Evolutionary conservation across 1,139 yeast species (phyloP), one percentile per base, ranked within the genome.

Genomic region (Fermentozyma sake): DNA sequence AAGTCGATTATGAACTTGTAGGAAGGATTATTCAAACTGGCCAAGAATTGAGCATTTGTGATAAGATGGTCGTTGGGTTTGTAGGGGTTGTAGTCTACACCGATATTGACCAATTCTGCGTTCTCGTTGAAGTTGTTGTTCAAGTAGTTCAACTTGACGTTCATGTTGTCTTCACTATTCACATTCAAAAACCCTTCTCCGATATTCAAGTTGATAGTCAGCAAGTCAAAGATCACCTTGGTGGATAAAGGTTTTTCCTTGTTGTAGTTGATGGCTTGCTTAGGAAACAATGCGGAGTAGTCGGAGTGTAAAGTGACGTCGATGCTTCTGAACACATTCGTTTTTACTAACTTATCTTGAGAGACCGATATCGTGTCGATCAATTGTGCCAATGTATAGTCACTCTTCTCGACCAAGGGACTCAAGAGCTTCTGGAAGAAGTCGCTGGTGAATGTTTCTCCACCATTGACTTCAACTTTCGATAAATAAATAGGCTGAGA

Each of bases 401-500:
- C 76, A 23, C 71, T 56, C 1, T 58, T 46, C 7, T 45, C 50
- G 16, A 67, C 50, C 34, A 73, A 50, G 11, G 79, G 79, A 2
- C 53, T 37, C 29, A 73, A 51, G 21, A 72, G 48, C 39, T 67
- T 70, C 31, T 50, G 47, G 51, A 68, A 70, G 44, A 72, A 72
- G 23, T 60, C 59, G 28, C 56, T 51, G 24, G 72, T 57, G 42
- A 72, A 70, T 6, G 57, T 48, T 24, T 68, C 73, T 10, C 75
- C 77, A 5, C 78, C 79, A 28, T 42, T 46, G 21, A 73, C 68
- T 31, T 71, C 72, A 16, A 73, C 61, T 24, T 58, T 44, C 9
- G 71, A 58, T 25, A 73, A 52, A 33, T 57, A 64, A 17, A 73
- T 55, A 3, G 77, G 76, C 35, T 58, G 66, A 2, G 63, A 41